These are phyloP conservation scores for Bassia scoparia DNA, from an alignment of 148 eudicot species.

Conservation along the genomic window DNA sequence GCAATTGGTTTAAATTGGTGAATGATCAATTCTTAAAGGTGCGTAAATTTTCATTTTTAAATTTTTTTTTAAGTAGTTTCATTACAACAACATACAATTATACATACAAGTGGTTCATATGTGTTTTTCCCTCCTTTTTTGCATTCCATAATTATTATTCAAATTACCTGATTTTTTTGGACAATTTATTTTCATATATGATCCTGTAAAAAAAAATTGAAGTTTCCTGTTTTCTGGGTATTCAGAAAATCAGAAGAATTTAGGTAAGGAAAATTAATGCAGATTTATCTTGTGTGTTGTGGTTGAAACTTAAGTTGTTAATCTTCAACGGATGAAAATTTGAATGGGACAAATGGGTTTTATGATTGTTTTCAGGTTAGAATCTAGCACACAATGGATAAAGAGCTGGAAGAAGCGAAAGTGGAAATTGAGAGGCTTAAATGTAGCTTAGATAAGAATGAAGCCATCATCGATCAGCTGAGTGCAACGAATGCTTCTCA, in stretches of 20 bases:
- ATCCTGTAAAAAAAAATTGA: neutral
- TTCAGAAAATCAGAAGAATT: neutral
- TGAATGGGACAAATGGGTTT: constrained; percentile 1
- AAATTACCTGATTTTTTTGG: neutral
- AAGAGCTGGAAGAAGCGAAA: constrained; percentile 67
- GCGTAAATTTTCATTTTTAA: neutral
- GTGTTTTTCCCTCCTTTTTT: neutral
- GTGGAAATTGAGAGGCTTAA: constrained; percentile 58
- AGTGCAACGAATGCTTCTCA: constrained; percentile 44
- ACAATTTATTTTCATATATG: neutral
- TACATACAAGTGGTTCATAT: neutral
- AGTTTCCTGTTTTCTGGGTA: constrained; percentile 1
- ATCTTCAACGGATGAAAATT: neutral
- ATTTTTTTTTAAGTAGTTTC: neutral
- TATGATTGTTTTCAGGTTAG: constrained; percentile 16
- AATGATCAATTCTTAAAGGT: constrained; percentile 7
- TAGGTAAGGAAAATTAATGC: neutral
- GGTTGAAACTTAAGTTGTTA: neutral
- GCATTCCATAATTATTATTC: neutral
- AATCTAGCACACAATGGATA: constrained; percentile 35
- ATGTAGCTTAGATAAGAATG: constrained; percentile 33
- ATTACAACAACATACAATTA: neutral
- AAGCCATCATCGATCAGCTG: constrained; percentile 40
- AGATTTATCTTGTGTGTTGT: neutral
- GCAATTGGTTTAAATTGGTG: neutral